Evolutionary conservation across 2,329 filamentous ascomycete genomes (phyloP), one percentile per base, ranked within the genome.

Genomic region (Teratosphaeria zuluensis): DNA sequence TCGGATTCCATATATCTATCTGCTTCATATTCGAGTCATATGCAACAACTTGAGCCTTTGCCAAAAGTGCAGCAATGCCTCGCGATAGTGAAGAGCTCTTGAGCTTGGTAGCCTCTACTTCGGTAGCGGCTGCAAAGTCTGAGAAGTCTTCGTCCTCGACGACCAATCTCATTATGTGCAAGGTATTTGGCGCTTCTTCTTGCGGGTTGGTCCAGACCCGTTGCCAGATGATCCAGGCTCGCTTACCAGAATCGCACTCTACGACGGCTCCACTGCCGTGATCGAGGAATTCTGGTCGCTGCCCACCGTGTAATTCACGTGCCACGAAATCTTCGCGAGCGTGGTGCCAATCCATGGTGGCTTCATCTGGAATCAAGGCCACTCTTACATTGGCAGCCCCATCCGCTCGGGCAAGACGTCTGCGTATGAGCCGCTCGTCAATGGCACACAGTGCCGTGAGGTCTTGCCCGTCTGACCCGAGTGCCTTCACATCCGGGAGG

Each of bases 1-100:
- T 81, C 0, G 92, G 91, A 69, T 94, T 95, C 92, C 92, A 97
- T 56, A 92, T 77, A 70, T 91, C 82, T 3, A 96, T 83, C 53
- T 83, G 80, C 48, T 80, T 78, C 75, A 90, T 84, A 52, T 81
- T 77, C 87, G 89, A 95, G 58, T 83, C 78, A 2, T 78, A 74
- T 1, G 92, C 92, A 73, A 95, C 84, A 8, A 74, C 74, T 67
- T 87, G 84, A 4, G 90, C 91, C 52, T 85, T 77, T 51, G 76
- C 73, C 52, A 95, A 70, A 30, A 96, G 79, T 2, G 82, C 81
- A 42, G 79, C 77, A 60, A 95, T 78, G 1, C 78, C 78, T 38
- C 73, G 76, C 0, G 81, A 80, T 16, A 64, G 58, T n/a, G 61
- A 35, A 32, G 61, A 61, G 38, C 55, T 59, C 46, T 62, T 59